A percentile compares a stretch with the other conserved stretches of the same genome.
phyloP scores from a whole-genome alignment of 2,329 filamentous ascomycete species.

The Aspergillus alliaceus region DNA sequence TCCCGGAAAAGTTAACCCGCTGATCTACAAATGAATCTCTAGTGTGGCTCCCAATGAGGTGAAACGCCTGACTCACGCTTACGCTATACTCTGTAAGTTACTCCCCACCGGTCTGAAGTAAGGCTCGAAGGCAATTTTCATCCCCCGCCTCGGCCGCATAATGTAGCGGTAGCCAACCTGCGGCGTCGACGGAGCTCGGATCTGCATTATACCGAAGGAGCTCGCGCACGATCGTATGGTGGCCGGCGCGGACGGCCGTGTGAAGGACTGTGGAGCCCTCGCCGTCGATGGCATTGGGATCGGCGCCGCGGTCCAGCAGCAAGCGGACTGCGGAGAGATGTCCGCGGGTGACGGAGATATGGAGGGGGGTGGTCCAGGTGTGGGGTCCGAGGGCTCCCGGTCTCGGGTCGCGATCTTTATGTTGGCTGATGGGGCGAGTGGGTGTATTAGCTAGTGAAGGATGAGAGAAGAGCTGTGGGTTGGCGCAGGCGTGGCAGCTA shows the following conservation, averaged over 20 bases:
- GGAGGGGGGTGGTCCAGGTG: conserved; percentile 2
- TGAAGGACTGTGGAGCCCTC: conserved; percentile 1
- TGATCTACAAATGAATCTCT: too few relatives aligned
- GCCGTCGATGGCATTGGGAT: conserved; percentile 1
- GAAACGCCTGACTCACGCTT: too few relatives aligned
- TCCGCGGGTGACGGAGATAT: conserved; percentile 1
- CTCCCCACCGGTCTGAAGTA: background rate
- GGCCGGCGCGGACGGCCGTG: background rate
- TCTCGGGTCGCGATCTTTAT: background rate
- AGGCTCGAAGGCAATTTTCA: conserved; percentile 1
- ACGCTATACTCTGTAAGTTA: too few relatives aligned
- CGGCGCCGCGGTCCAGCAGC: background rate
- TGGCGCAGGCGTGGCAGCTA: background rate
- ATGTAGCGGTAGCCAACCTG: conserved; percentile 1
- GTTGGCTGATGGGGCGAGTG: background rate
- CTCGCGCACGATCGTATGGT: conserved; percentile 1
- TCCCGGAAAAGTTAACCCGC: too few relatives aligned
- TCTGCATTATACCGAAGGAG: background rate
- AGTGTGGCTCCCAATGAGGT: too few relatives aligned
- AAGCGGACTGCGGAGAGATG: conserved; percentile 1
- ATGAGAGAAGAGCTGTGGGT: background rate
- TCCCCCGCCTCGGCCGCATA: conserved; percentile 2
- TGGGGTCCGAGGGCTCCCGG: background rate
- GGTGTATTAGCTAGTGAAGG: background rate
- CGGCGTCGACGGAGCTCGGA: background rate